Percentiles rank a stretch among this genome's conserved stretches.
These are phyloP conservation scores for Termitomyces sp. DNA, from an alignment of 768 basidiomycete genomes.

Conservation along the genomic window DNA sequence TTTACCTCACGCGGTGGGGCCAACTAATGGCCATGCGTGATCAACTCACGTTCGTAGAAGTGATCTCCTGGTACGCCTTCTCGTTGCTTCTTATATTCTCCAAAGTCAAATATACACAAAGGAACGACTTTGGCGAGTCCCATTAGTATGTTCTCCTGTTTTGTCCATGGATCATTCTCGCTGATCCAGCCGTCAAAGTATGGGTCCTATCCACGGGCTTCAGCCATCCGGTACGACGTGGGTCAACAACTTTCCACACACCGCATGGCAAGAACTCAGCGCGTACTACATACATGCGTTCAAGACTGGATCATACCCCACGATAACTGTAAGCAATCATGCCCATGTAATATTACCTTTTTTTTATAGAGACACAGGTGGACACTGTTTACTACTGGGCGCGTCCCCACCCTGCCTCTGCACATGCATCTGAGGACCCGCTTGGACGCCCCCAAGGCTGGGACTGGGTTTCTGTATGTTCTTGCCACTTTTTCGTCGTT, in stretches of 20 bases:
- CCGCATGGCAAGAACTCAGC: constrained; percentile 57
- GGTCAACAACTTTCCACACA: constrained; percentile 39
- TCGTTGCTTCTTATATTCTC: not conserved
- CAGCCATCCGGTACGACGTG: constrained; percentile 41
- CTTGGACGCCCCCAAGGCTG: constrained; percentile 44
- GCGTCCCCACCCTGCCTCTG: constrained; percentile 56
- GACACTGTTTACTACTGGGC: constrained; percentile 55
- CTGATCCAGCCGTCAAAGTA: constrained; percentile 22
- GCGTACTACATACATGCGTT: constrained; percentile 63
- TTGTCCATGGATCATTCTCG: too few relatives aligned
- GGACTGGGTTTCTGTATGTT: constrained; percentile 46
- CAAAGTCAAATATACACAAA: constrained; percentile 11
- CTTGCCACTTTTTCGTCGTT: not conserved
- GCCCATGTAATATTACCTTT: not conserved
- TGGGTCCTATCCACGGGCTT: constrained; percentile 53
- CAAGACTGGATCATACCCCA: constrained; percentile 60
- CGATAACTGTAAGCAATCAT: constrained; percentile 39
- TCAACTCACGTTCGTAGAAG: constrained; percentile 51
- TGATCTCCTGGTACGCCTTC: constrained; percentile 55
- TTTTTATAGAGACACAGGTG: constrained; percentile 20
- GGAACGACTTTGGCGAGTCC: constrained; percentile 78
- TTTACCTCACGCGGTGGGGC: constrained; percentile 68
- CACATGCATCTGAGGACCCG: constrained; percentile 35
- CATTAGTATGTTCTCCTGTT: constrained; percentile 42
- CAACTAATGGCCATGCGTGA: constrained; percentile 56